Base-by-base conservation (phyloP, 768 basidiomycete species). In the Tylopilus felleus region DNA sequence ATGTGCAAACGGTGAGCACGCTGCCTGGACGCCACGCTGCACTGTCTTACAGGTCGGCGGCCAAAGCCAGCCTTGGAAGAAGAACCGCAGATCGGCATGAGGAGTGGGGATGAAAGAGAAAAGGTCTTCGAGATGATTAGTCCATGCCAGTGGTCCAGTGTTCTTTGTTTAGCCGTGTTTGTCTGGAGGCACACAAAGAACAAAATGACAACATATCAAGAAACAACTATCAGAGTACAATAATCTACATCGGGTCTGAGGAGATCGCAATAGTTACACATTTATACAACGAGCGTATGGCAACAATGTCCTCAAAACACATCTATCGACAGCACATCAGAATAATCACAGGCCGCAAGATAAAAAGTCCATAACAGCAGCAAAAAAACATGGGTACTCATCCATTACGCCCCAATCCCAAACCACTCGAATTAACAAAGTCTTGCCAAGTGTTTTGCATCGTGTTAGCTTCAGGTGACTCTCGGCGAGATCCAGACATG, bases 401-500 rank as follows among this genome's bases (percentile, higher is more conserved):
- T 56, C 46, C 52, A 14, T 55, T 57, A n/a, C 58, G 59, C 19
- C 49, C 39, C 45, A 65, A 41, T 42, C 58, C 49, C 38, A 66
- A 36, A 21, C 66, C 66, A 8, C 70, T 72, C 2, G 66, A 59
- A 25, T 55, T 47, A 42, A 85, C 84, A 61, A 85, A 85, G 25
- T 86, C 83, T 51, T 81, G 75, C 84, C 84, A 86, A 5, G 80
- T 81, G 13, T 78, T 70, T 25, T 84, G 80, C 76, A 86, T 74
- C 47, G 60, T 80, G 60, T 80, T 84, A 23, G 69, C 75, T 53
- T 84, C 83, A 1, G 84, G 84, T 0, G 83, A 81, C 4, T 74
- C 67, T 45, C 71, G 67, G 49, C 72, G 64, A 14, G 41, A 12
- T 31, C 72, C 53, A 69, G 50, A 73, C 66, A 55, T 75, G 73